Evolutionary conservation across 108 stramenopile genomes (phyloP), one percentile per base, ranked within the genome.

Genomic region (Thalassiosira profunda): DNA sequence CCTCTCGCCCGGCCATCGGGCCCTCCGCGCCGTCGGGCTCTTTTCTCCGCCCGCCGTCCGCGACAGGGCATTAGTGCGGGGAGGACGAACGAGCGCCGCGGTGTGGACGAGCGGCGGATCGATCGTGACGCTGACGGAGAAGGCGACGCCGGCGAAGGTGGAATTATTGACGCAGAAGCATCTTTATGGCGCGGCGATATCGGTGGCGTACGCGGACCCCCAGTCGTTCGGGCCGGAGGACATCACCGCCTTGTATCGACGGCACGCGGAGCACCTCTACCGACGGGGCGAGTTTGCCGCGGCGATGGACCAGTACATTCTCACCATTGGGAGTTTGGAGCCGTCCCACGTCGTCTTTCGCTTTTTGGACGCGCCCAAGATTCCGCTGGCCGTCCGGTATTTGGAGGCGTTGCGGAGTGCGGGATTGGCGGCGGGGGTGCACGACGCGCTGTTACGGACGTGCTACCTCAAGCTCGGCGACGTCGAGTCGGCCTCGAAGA

Each of bases 221-320:
- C 70, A 67, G 43, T 89, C 87, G 23, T 87, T 77, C 54, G 54
- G 80, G 35, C 63, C 86, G 0, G 77, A 78, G 10, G 87, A 90
- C 38, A 87, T 99, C 31, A 84, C 88, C 33, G 72, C 68, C 2
- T 83, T 99, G 21, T 94, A 93, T 58, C 75, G 92, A 58, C 76
- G 69, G 38, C 90, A 99, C 75, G 98, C 95, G 2, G 97, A 99
- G 58, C 92, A 97, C 76, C 70, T 98, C 46, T 97, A 97, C 70
- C 84, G 93, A 52, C 94, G 95, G 67, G 92, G 94, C 21, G 95
- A 95, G 58, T 97, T 87, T 41, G 79, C 74, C 48, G 95, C 84
- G 18, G 90, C 95, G 29, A 93, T 97, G 79, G 86, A 90, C 53
- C 97, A 98, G 78, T 99, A 97, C 84, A 84, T 87, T 45, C 67